A percentile compares a stretch with the other conserved stretches of the same genome.
Conservation (phyloP, 2,329 filamentous ascomycete genomes). For the Didymellaceae sp. region DNA sequence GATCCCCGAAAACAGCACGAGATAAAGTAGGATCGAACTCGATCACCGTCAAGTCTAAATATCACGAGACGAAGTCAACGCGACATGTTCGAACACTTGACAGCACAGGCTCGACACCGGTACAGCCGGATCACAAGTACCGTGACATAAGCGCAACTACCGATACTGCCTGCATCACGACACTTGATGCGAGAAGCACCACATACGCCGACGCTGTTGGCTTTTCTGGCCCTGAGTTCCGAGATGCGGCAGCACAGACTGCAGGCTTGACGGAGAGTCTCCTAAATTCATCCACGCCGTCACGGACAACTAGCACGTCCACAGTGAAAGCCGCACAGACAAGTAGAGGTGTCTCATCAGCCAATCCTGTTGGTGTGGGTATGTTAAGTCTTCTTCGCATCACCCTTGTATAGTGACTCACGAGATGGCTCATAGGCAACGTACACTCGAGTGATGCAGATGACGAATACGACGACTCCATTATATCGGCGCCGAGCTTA, state of each 20-base stretch:
- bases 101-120: conserved; percentile 28
- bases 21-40: not conserved
- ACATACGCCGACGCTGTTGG: not conserved
- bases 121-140: conserved; percentile 4
- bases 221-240: not conserved
- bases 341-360: conserved; percentile 7
- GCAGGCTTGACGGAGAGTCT: not conserved
- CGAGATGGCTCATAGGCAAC: conserved; percentile 9
- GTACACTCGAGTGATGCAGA: not conserved
- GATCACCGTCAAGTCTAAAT: not conserved
- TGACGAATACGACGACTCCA: conserved; percentile 2
- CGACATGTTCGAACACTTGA: conserved; percentile 35
- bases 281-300: not conserved
- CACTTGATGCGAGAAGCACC: not conserved
- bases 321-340: conserved; percentile 23
- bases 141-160: not conserved
- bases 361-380: not conserved
- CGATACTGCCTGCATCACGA: not conserved
- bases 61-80: not conserved
- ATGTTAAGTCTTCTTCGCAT: not conserved
- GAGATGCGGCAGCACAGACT: not conserved
- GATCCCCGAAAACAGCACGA: not conserved
- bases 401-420: conserved; percentile 14
- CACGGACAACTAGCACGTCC: conserved; percentile 22
- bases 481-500: not conserved